Evolutionary conservation across 2,329 filamentous ascomycete genomes (phyloP), one percentile per base, ranked within the genome.

Genomic region (Xylariaceae sp.): DNA sequence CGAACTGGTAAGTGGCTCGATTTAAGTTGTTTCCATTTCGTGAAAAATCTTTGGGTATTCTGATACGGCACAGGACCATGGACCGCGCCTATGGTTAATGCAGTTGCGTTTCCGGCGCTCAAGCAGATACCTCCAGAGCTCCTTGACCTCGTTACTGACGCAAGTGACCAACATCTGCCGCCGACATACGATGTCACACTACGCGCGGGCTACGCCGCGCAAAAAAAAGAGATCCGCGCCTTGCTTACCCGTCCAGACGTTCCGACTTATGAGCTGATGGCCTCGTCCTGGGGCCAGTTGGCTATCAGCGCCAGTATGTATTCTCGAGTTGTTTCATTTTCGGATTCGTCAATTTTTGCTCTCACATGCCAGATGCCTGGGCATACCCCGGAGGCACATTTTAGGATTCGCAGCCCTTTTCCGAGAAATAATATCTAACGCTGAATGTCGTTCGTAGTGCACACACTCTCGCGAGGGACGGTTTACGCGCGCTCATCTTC

Each of bases 401-500:
- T n/a, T n/a, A 16, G 15, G 15, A 37, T 37, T 15, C 15, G 13
- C n/a, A 37, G 12, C 6, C 15, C 12, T 26, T 43, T 29, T 43
- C 4, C 21, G 21, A 26, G 15, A n/a, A 3, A 9, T 43, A 43
- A n/a, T 26, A 29, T 29, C 41, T 43, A 19, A 43, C 21, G 5
- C 21, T 16, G 21, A 2, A 5, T 19, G 29, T 29, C 13, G 7
- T 42, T 22, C 12, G 16, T 15, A 19, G 72, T 74, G 63, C 74
- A 74, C 13, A 67, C 71, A 0, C 67, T 78, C n/a, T 74, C 74
- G 4, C 69, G 76, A 2, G 76, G 75, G n/a, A 72, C 64, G 0
- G 67, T 77, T 9, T 61, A 67, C 21, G 71, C 76, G 19, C 66
- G 56, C 7, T 73, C 72, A 0, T 59, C 70, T 0, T 66, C 71